These are phyloP conservation scores for Trichophyton equinum DNA, from an alignment of 2,329 filamentous ascomycete genomes.

Conservation along the genomic window DNA sequence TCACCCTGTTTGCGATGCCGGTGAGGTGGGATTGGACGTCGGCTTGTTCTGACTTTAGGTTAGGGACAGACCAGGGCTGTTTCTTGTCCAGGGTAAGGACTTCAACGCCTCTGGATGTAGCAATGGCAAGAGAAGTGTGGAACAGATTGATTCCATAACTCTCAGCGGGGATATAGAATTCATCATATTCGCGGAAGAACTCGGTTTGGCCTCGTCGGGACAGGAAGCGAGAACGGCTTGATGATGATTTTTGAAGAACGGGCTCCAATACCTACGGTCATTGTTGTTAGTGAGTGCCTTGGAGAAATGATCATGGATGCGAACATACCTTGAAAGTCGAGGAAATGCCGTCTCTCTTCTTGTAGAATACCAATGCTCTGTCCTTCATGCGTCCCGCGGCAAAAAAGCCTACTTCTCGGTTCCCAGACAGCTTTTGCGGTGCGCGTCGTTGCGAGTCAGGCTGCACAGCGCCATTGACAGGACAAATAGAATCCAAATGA, in stretches of 20 bases:
- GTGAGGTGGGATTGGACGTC: conserved; percentile 50
- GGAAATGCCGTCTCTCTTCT: conserved; percentile 82
- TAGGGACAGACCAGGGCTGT: conserved; percentile 83
- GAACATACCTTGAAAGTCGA: conserved; percentile 64
- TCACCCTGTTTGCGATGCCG: conserved; percentile 73
- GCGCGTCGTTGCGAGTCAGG: conserved; percentile 66
- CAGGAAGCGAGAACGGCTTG: conserved; percentile 63
- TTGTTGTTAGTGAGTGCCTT: neutral
- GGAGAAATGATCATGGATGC: neutral
- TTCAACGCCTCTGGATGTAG: conserved; percentile 85
- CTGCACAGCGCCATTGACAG: conserved; percentile 37
- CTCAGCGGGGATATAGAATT: conserved; percentile 94
- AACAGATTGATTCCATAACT: conserved; percentile 94
- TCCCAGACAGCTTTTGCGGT: conserved; percentile 77
- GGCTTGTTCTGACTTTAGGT: conserved; percentile 54
- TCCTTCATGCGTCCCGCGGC: conserved; percentile 96
- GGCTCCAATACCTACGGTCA: conserved; percentile 68
- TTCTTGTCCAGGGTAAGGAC: conserved; percentile 96
- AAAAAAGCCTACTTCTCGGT: conserved; percentile 92
- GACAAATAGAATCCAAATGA: conserved; percentile 72
- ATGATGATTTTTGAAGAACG: conserved; percentile 81
- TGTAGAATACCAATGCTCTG: conserved; percentile 86
- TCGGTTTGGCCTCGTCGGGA: conserved; percentile 62
- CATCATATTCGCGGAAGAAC: conserved; percentile 95
- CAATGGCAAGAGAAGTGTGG: conserved; percentile 83